Base-by-base conservation (phyloP, 768 basidiomycete genomes). In the Dictyophora rubrovolvata region DNA sequence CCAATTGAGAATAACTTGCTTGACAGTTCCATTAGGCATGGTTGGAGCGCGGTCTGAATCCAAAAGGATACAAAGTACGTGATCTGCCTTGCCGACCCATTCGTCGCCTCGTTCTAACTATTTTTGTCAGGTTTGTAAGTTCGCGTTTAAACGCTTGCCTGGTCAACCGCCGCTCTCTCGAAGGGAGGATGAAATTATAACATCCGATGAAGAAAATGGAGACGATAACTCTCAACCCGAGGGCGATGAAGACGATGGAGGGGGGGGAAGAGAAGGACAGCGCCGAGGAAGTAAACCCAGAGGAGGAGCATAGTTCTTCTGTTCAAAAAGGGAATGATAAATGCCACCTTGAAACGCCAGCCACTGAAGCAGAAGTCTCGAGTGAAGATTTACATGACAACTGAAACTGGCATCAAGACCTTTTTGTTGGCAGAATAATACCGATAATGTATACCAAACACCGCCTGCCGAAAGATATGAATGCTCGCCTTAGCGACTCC, bases 31-130 rank as follows among this genome's bases (percentile, higher is more conserved):
- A n/a, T 48, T 63, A 89, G 83, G 85, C 83, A 4, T 91, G 87
- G 88, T 78, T 78, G 69, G 89, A 86, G 62, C 74, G 73, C 61
- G 92, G 93, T 0, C 67, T 86, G 47, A 86, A 87, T 64, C 69
- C 76, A 0, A 75, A 82, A 42, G 87, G 89, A 1, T 85, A 79
- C 67, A 49, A 52, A 34, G 57, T 59, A 5, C n/a, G 49, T 42
- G 18, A 42, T 20, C 14, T 28, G 51, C 2, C n/a, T 42, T n/a
- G n/a, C 42, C 14, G 42, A 14, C 42, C 2, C 4, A 42, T 17
- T 14, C 14, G 5, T 3, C 5, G 14, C 8, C n/a, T 48, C 10
- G 33, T 21, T 20, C 33, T 5, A 42, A 17, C 16, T 34, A 36
- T 17, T 33, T 11, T 34, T 34, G 11, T 21, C 35, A 84, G 36